These are phyloP conservation scores for Acorus gramineus DNA, from an alignment of 106 monocot species.

Conservation along the genomic window DNA sequence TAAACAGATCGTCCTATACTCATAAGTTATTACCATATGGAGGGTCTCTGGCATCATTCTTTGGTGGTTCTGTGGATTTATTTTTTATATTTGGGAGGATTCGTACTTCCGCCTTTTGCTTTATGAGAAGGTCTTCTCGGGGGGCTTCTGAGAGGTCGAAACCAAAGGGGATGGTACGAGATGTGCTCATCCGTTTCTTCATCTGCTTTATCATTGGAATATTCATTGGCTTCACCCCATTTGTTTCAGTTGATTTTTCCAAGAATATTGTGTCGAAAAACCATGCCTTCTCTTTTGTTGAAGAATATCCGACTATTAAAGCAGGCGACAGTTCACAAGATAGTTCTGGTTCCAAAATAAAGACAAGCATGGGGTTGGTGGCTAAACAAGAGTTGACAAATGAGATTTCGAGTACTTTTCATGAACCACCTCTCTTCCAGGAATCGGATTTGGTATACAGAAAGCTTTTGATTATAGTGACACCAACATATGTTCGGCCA, in stretches of 20 bases:
- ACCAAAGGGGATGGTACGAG: slow-evolving; percentile 25
- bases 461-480: slow-evolving; percentile 64
- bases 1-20: slow-evolving; percentile 27
- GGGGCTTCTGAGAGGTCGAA: slow-evolving; percentile 25
- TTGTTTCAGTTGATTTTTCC: slow-evolving; percentile 33
- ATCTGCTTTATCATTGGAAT: slow-evolving; percentile 51
- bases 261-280: slow-evolving; percentile 21
- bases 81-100: slow-evolving; percentile 6
- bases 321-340: slow-evolving; percentile 7
- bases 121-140: slow-evolving; percentile 19
- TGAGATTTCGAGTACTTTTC: slow-evolving; percentile 5
- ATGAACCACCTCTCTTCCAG: slow-evolving; percentile 1
- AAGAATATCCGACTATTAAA: slow-evolving; percentile 10
- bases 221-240: slow-evolving; percentile 43
- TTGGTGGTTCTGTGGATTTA: slow-evolving; percentile 11
- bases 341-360: background rate
- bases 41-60: slow-evolving; percentile 22
- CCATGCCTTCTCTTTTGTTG: slow-evolving; percentile 30
- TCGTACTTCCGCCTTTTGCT: slow-evolving; percentile 8
- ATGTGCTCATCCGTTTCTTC: slow-evolving; percentile 18
- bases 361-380: slow-evolving; percentile 4
- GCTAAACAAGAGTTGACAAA: slow-evolving; percentile 10
- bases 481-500: slow-evolving; percentile 46
- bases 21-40: slow-evolving; percentile 26
- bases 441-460: slow-evolving; percentile 13